Evolutionary conservation across 2,329 filamentous ascomycete species (phyloP), one percentile per base, ranked within the genome.

Genomic region (Chaetomiaceae sp.): DNA sequence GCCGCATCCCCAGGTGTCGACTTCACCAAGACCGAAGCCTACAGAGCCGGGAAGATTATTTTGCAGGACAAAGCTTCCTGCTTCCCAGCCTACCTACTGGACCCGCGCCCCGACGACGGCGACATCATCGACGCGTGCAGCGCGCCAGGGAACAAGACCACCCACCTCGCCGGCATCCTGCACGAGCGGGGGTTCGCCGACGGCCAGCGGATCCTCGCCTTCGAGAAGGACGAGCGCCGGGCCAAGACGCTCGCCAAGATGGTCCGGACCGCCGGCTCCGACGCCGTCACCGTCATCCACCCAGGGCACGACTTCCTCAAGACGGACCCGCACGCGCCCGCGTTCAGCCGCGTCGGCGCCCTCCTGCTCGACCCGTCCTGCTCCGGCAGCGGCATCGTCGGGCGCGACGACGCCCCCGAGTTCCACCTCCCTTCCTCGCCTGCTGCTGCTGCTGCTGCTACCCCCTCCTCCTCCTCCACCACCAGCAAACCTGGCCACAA

Each of bases 51-150:
- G 1, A 76, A 81, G 38, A 79, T 97, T 43, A 95, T 97, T 49
- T 71, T 97, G 19, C 93, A 98, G 64, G 93, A 97, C 61, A 97
- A 96, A 65, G 91, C 93, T 0, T 96, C 90, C 1, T 98, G 93
- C 62, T 96, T 98, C 60, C 93, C 93, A 0, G 93, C 91, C 1
- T 93, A 93, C 61, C 72, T 98, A 3, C 71, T 98, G 0, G 75
- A 95, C 42, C 81, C 85, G 0, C 69, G 68, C 0, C 69, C 79
- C 8, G 71, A 78, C 47, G 78, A 84, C 53, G 88, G 88, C 19
- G 81, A 93, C 59, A 72, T 94, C 8, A 79, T 97, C n/a, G 93
- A 98, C 65, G 87, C 87, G 0, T 97, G 91, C 62, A 88, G 93
- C 0, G 93, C 93, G 1, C 93, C 93, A 1, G 93, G 93, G 6